These are phyloP conservation scores for Ampelomyces quisqualis DNA, from an alignment of 2,329 filamentous ascomycete genomes.

Conservation along the genomic window DNA sequence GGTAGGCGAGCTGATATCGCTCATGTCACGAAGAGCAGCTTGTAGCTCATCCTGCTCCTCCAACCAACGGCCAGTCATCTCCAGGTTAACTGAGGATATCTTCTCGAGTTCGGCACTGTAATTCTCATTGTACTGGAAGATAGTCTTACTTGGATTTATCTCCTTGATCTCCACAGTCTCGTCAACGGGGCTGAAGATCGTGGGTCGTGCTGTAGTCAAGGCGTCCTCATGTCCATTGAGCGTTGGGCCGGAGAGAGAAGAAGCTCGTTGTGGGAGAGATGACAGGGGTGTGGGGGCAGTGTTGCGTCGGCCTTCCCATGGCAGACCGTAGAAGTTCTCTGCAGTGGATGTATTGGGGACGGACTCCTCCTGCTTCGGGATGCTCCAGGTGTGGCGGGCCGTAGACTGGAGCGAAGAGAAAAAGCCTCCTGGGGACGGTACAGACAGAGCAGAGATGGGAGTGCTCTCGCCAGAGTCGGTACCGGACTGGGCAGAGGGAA, in stretches of 20 bases:
- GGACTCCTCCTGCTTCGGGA: slow-evolving; percentile 44
- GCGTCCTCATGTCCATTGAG: slow-evolving; percentile 37
- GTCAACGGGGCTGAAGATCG: slow-evolving; percentile 32
- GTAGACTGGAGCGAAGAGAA: slow-evolving; percentile 80
- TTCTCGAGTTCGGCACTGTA: slow-evolving; percentile 74
- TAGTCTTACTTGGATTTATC: slow-evolving; percentile 64
- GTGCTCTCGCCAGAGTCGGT: slow-evolving; percentile 51
- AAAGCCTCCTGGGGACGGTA: slow-evolving; percentile 89
- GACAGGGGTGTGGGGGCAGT: slow-evolving; percentile 21
- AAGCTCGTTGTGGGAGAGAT: slow-evolving; percentile 20
- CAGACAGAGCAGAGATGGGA: slow-evolving; percentile 77
- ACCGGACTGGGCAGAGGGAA: slow-evolving; percentile 22
- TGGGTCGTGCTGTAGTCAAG: slow-evolving; percentile 34
- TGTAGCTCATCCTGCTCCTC: slow-evolving; percentile 77
- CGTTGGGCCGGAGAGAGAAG: slow-evolving; percentile 37
- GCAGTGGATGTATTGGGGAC: slow-evolving; percentile 87
- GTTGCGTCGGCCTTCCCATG: slow-evolving; percentile 59
- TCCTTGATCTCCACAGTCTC: slow-evolving; percentile 54
- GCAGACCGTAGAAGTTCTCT: slow-evolving; percentile 84
- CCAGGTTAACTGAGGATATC: slow-evolving; percentile 70
- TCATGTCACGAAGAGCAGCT: slow-evolving; percentile 61
- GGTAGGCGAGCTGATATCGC: slow-evolving; percentile 47
- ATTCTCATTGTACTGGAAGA: slow-evolving; percentile 70
- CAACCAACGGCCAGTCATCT: slow-evolving; percentile 85
- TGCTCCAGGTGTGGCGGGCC: slow-evolving; percentile 79